These are phyloP conservation scores for Amborella trichopoda DNA, from an alignment of 164 flowering plant genomes.

Conservation along the genomic window DNA sequence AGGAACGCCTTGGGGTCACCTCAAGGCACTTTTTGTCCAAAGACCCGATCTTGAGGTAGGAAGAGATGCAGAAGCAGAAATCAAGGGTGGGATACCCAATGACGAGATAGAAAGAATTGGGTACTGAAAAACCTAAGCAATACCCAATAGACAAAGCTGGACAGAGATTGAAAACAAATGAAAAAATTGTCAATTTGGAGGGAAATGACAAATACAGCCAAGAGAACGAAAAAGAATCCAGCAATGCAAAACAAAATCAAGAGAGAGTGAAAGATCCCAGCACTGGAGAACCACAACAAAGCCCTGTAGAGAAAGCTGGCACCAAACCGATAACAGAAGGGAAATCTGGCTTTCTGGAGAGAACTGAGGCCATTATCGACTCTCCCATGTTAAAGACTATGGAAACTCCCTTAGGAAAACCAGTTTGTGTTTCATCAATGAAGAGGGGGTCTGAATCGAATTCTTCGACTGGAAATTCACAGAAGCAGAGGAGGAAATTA, in stretches of 20 bases:
- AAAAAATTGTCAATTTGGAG: not conserved
- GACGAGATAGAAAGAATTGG: not conserved
- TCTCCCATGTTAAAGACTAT: slow-evolving; percentile 11
- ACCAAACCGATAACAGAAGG: slow-evolving; percentile 5
- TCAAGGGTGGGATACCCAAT: not conserved
- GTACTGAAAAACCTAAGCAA: too few relatives aligned
- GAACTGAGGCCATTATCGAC: slow-evolving; percentile 4
- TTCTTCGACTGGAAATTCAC: not conserved
- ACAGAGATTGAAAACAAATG: not conserved
- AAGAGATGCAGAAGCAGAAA: not conserved
- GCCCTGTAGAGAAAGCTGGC: not conserved
- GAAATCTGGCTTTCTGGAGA: not conserved
- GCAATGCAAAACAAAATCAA: not conserved
- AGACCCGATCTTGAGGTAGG: slow-evolving; percentile 2
- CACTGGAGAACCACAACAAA: not conserved
- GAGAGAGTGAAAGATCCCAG: not conserved
- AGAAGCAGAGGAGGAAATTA: slow-evolving; percentile 9
- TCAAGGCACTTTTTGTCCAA: slow-evolving; percentile 36
- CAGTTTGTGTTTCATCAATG: slow-evolving; percentile 19
- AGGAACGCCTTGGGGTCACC: slow-evolving; percentile 57
- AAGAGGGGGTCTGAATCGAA: slow-evolving; percentile 12
- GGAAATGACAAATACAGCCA: not conserved
- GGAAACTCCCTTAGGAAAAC: slow-evolving; percentile 21
- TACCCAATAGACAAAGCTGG: too few relatives aligned
- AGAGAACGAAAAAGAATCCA: not conserved